Evolutionary conservation across 495 filamentous ascomycete species (phyloP), one percentile per base, ranked within the genome.

Genomic region (Penicillium malachiteum): DNA sequence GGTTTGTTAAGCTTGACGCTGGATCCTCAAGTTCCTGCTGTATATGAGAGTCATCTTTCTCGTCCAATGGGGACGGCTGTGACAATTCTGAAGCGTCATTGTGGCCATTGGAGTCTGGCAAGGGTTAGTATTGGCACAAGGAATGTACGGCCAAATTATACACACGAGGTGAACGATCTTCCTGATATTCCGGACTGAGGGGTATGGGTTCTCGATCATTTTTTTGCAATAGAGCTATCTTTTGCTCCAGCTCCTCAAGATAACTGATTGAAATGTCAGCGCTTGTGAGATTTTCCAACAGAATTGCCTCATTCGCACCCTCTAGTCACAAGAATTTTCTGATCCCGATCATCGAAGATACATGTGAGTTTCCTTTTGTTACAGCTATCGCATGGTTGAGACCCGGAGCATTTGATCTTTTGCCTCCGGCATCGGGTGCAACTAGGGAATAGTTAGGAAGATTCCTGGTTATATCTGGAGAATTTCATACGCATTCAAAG

Each of bases 351-450:
- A 58, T 78, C 68, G 49, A 76, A 77, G 16, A 66, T 50, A 43
- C 72, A 76, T 0, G 67, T 53, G 21, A 78, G 55, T n/a, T 74
- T 74, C 32, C 71, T 71, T 51, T 75, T 78, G 47, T 52, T 74
- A 58, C 74, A 78, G 7, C 65, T 65, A 30, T 72, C 68, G 59
- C 75, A 78, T 7, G 75, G 73, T 54, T 70, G 65, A 6, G 67
- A 67, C 13, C 71, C 74, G 14, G 74, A 73, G 44, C 74, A 77
- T 53, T 72, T 76, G 54, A 77, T 76, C 52, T 78, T 78, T 44
- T 78, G 75, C 39, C 72, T 66, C 40, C 75, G 74, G 46, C 75
- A 78, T 54, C 75, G 71, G 45, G 64, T 62, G 56, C 74, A 75
- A 39, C 74, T 78, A 51, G 8, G 35, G 5, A 16, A 42, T 7